A percentile compares a stretch with the other conserved stretches of the same genome.
Conservation (phyloP, 129 eudicot species). For the Chrysanthemum makinoi region DNA sequence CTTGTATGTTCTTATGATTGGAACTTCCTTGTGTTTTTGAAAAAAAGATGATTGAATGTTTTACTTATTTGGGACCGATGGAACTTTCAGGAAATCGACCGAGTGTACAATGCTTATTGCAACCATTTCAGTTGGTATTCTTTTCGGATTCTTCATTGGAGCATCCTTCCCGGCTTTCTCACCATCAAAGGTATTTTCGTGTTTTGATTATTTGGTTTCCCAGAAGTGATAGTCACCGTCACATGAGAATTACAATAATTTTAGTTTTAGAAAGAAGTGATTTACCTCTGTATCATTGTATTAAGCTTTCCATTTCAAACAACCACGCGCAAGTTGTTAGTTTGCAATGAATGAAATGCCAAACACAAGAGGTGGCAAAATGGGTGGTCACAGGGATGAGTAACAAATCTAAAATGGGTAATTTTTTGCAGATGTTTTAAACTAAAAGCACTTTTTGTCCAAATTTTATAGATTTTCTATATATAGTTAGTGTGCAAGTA, state of each 20-base stretch:
- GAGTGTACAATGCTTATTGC: conserved; percentile 49
- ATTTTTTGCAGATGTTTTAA: background rate
- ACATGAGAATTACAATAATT: background rate
- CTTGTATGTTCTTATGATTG: background rate
- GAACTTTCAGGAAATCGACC: conserved; percentile 44
- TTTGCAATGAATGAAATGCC: too few species aligned
- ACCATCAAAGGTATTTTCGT: conserved; percentile 47
- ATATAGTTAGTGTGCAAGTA: too few species aligned
- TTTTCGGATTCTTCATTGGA: conserved; percentile 77
- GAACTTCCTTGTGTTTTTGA: background rate
- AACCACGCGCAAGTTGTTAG: background rate
- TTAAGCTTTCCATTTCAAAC: background rate
- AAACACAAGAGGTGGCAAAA: too few species aligned
- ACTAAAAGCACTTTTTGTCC: too few species aligned
- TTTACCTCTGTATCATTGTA: background rate
- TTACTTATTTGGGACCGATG: conserved; percentile 23
- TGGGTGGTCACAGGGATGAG: too few species aligned
- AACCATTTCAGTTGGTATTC: conserved; percentile 48
- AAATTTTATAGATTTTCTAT: too few species aligned
- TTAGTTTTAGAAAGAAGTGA: background rate
- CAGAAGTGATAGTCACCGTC: background rate
- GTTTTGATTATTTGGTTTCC: background rate
- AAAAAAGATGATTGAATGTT: conserved; percentile 6
- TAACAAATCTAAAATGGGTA: too few species aligned
- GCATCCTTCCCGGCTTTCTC: conserved; percentile 55